Evolutionary conservation across 169 alveolate genomes (phyloP).

Genomic region (Cryptosporidium parvum): DNA sequence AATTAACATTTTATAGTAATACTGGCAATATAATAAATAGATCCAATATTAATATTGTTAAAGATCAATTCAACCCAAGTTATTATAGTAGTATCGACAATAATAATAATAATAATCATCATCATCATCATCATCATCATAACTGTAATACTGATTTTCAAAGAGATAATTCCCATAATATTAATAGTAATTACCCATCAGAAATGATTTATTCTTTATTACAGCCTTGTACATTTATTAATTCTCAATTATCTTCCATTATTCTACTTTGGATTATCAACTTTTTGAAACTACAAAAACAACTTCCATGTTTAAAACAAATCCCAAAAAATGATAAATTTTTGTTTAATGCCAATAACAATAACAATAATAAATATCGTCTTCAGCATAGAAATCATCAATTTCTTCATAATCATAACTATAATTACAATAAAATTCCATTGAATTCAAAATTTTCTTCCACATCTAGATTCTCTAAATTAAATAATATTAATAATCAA

Average conservation of each 20-base stretch:
- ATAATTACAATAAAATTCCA: not conserved
- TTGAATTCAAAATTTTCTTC: not conserved
- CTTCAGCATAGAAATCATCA: conserved; percentile 2
- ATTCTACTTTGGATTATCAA: conserved; percentile 29
- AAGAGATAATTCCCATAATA: not conserved
- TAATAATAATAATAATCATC: not conserved
- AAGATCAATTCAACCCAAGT: not conserved
- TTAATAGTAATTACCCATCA: not conserved
- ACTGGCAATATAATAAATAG: conserved; percentile 27
- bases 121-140: too few relatives aligned
- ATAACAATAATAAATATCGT: not conserved
- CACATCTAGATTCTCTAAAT: not conserved
- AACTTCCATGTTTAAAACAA: conserved; percentile 32
- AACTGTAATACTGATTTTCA: not conserved
- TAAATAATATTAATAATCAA: not conserved
- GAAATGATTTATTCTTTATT: not conserved
- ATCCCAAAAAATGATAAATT: not conserved
- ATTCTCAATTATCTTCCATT: conserved; percentile 15
- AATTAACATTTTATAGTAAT: conserved; percentile 47
- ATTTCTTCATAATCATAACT: conserved; percentile 13
- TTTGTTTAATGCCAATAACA: not conserved
- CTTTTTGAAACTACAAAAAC: conserved; percentile 33
- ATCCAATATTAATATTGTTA: conserved; percentile 10
- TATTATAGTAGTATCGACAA: too few relatives aligned
- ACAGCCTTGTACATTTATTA: not conserved